Base-by-base conservation (phyloP, 2,329 filamentous ascomycete species). In the Sporothrix brunneoviolacea region DNA sequence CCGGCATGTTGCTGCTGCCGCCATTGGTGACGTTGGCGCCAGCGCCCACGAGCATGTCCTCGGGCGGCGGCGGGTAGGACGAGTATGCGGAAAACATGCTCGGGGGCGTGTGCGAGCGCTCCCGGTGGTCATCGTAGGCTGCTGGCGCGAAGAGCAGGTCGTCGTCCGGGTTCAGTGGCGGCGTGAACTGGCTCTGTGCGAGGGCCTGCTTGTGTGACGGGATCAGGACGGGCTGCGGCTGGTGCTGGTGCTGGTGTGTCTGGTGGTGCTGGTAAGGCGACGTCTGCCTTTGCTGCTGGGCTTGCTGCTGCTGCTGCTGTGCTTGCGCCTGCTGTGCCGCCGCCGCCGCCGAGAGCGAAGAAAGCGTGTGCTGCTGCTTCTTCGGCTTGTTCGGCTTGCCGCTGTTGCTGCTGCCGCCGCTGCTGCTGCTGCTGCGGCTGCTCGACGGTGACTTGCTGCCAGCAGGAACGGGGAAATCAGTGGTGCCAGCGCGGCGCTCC, bases 51-150 rank as follows among this genome's bases (percentile, higher is more conserved):
- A 80, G 69, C 58, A 83, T 72, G 62, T 83, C 79, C 55, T 87
- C 84, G 19, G 63, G 58, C 6, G 82, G 77, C 37, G 80, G 76
- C 13, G 81, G 77, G 62, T 87, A 86, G n/a, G 80, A 68, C 48
- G 80, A 76, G 69, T 86, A 87, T 48, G 71, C 70, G 9, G 30
- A 12, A 61, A 85, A 83, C 45, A 84, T 80, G 58, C 59, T 56
- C 50, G 84, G 83, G 48, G 86, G 86, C 51, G 83, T 86, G 63
- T 83, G 79, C 33, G 84, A 88, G 51, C 83, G 72, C 59, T 86
- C 82, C 51, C 85, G 77, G 48, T 80, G 80, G 63, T 80, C 81
- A 63, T 83, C 82, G 62, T n/a, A n/a, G n/a, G n/a, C n/a, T 83
- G 45, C 40, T 35, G 36, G 22, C 12, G 74, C 68, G 67, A 87